Base-by-base conservation (phyloP, 2,329 filamentous ascomycete genomes). In the Aspergillus felis region DNA sequence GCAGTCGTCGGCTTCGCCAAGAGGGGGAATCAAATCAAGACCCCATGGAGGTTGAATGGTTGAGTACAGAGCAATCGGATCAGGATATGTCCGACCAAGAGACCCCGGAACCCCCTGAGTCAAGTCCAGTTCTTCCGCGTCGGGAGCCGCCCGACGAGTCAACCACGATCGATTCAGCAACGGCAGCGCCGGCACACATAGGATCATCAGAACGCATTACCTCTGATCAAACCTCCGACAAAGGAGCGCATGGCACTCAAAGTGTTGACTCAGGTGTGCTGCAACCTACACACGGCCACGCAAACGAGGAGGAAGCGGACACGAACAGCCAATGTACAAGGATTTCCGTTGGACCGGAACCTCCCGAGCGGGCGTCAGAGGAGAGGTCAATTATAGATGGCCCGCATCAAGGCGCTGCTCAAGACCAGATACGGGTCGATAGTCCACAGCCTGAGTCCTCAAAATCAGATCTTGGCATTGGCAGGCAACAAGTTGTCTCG, bases 11-110 rank as follows among this genome's bases (percentile, higher is more conserved):
- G 5, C 56, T 29, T 25, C 42, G 24, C 28, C 38, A 20, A n/a
- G 47, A 12, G 22, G 38, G 35, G 3, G 49, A 57, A 55, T 55
- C 20, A n/a, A 42, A 62, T 32, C 22, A 56, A 61, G 54, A 56
- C n/a, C 53, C n/a, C 41, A 62, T 60, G 49, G 58, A 62, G 54
- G 35, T 57, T 35, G 58, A 58, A 25, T 38, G 49, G 20, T 22
- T 35, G 32, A 51, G 51, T 17, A 50, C 38, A 28, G 59, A 56
- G 44, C 38, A 29, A 32, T 50, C 32, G 7, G 58, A 63, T 41
- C 20, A 61, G 50, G 41, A 51, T 54, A 61, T 61, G 24, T 52
- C 56, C 35, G 38, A 63, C 52, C 32, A 48, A 41, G 55, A 41
- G 27, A 44, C 51, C 32, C 22, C 27, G 41, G 59, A 57, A 59